Base-by-base conservation (phyloP, 192 early-diverging fungal genomes). In the Coemansia pectinata region DNA sequence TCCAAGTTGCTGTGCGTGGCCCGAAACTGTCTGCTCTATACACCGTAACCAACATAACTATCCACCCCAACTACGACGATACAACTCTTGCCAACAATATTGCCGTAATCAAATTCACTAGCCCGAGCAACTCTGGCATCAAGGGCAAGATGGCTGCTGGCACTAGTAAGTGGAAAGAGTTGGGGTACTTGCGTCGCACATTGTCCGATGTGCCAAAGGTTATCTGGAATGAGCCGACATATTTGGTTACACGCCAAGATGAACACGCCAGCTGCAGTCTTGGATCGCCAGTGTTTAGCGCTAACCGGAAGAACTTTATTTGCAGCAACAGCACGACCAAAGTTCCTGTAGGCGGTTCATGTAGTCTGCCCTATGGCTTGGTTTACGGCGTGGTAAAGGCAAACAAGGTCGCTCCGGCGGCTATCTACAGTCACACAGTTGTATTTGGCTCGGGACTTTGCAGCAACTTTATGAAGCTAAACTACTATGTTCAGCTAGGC, bases 401-500 rank as follows among this genome's bases (percentile, higher is more conserved):
- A 8, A 61, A 57, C 19, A 61, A 48, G 2, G 63, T 65, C 0
- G 61, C 59, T 4, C 79, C 79, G 0, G 52, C 69, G n/a, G 79
- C 73, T 12, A 38, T 81, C 12, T 81, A 72, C 64, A 81, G 79
- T 36, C 79, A 81, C 39, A 70, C 79, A 0, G 79, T 72, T 3
- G 79, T 81, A 2, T 76, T 76, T 66, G 79, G 79, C 40, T 31
- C 60, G 23, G 67, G 67, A 0, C 57, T 81, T 3, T 81, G 79
- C 61, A 69, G 70, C 40, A 44, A 52, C 12, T 45, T 39, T 60
- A 58, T 60, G 17, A 63, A 73, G 74, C 70, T 65, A 11, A 57
- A 73, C 60, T 81, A 81, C 41, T 81, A 73, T 42, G 66, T 65
- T 3, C 31, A 70, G 25, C 38, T 81, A 17, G 50, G 44, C 39